Evolutionary conservation across 805 yeast species (phyloP).

Genomic region (Scheffersomyces spartinae): DNA sequence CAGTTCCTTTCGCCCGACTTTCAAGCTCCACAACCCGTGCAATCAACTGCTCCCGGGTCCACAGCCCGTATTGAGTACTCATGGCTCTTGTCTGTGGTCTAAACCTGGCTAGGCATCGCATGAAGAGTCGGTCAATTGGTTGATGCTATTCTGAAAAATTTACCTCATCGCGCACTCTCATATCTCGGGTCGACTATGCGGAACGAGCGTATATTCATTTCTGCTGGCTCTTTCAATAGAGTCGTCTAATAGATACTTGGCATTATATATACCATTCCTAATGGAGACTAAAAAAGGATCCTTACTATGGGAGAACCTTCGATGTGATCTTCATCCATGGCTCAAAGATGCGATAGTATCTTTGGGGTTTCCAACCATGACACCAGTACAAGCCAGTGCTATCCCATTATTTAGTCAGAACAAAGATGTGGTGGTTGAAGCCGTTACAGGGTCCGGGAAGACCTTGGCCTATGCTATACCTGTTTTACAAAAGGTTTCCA

Average conservation of each 20-base stretch:
- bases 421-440: slow-evolving; percentile 94
- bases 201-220: no score
- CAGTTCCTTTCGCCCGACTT: no score
- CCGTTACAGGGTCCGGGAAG: slow-evolving; percentile 98
- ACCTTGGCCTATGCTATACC: slow-evolving; percentile 88
- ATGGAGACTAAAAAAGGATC: slow-evolving; percentile 26
- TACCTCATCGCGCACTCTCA: no score
- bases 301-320: slow-evolving; percentile 49
- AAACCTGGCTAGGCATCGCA: no score
- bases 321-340: slow-evolving; percentile 56
- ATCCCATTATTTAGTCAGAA: slow-evolving; percentile 75
- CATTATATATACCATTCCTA: no score
- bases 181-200: no score
- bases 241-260: not conserved
- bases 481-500: slow-evolving; percentile 51
- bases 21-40: slow-evolving; percentile 48
- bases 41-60: slow-evolving; percentile 61
- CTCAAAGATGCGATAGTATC: slow-evolving; percentile 57
- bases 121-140: no score
- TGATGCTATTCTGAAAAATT: no score
- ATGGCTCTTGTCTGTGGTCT: no score
- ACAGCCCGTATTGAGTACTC: no score
- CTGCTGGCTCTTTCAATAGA: no score
- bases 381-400: slow-evolving; percentile 94
- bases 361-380: slow-evolving; percentile 71